A percentile compares a stretch with the other conserved stretches of the same genome.
Evolutionary conservation across 345 rosid species (phyloP).

Genomic region (Triadica sebifera): DNA sequence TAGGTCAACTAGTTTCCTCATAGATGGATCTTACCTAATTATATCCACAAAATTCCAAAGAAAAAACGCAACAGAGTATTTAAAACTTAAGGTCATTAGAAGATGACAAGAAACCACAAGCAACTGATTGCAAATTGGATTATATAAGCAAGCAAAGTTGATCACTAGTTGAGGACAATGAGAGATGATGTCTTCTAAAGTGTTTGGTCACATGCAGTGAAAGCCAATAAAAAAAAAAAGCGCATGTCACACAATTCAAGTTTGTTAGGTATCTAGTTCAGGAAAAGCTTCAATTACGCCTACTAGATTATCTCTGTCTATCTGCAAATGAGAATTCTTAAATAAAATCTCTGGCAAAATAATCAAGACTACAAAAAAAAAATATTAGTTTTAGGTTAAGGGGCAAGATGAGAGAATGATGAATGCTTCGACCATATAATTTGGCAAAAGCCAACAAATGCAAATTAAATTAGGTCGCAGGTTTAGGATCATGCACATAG

Average conservation of each 20-base stretch:
- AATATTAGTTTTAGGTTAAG: neutral
- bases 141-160: neutral
- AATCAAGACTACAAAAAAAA: neutral
- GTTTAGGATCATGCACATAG: neutral
- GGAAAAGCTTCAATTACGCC: neutral
- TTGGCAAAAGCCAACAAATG: neutral
- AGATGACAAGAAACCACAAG: neutral
- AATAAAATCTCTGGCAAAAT: neutral
- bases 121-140: constrained; percentile 1
- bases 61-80: neutral
- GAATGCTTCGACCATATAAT: neutral
- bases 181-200: neutral
- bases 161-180: neutral
- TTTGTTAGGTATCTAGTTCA: constrained; percentile 1
- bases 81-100: neutral
- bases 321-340: neutral
- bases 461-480: neutral
- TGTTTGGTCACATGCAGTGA: neutral
- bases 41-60: neutral
- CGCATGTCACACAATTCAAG: neutral
- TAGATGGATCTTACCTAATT: neutral
- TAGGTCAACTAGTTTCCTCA: neutral
- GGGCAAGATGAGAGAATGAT: neutral
- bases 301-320: neutral
- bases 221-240: neutral